These are phyloP conservation scores for Detonula confervacea DNA, from an alignment of 352 stramenopile species.

Conservation along the genomic window DNA sequence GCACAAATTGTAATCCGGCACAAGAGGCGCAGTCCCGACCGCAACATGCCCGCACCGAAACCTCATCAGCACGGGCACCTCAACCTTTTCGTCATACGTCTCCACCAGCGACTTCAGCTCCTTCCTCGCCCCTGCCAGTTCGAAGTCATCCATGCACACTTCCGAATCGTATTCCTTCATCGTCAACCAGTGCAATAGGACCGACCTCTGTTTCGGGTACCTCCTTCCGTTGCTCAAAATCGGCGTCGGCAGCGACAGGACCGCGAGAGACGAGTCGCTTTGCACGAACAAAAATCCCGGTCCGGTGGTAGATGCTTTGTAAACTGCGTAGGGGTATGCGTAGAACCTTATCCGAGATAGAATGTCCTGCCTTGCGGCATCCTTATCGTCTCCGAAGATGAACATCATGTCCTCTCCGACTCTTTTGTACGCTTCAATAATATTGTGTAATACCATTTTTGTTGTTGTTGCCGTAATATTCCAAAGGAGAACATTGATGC, in stretches of 20 bases:
- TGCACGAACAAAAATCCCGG: constrained; percentile 84
- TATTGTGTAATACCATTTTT: too few species aligned
- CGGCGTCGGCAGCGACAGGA: constrained; percentile 68
- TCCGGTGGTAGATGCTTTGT: constrained; percentile 53
- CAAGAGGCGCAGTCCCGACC: constrained; percentile 67
- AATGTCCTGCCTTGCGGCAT: constrained; percentile 65
- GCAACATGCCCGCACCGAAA: constrained; percentile 83
- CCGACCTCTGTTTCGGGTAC: constrained; percentile 51
- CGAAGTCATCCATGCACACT: constrained; percentile 84
- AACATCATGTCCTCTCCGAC: constrained; percentile 65
- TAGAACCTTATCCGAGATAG: constrained; percentile 80
- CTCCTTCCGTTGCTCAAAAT: constrained; percentile 58
- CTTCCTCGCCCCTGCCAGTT: constrained; percentile 64
- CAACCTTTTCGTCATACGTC: constrained; percentile 68
- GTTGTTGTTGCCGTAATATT: too few species aligned
- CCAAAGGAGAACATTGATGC: too few species aligned
- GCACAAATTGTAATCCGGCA: constrained; percentile 79
- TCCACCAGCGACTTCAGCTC: constrained; percentile 67
- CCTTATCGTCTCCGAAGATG: constrained; percentile 58
- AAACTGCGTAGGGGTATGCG: constrained; percentile 77
- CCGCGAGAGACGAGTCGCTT: constrained; percentile 65
- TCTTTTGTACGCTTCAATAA: constrained; percentile 49
- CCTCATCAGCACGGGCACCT: constrained; percentile 73
- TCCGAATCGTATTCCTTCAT: constrained; percentile 81
- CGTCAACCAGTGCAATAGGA: constrained; percentile 83